These are phyloP conservation scores for Candida neerlandica DNA, from an alignment of 1,139 yeast genomes.

Conservation along the genomic window DNA sequence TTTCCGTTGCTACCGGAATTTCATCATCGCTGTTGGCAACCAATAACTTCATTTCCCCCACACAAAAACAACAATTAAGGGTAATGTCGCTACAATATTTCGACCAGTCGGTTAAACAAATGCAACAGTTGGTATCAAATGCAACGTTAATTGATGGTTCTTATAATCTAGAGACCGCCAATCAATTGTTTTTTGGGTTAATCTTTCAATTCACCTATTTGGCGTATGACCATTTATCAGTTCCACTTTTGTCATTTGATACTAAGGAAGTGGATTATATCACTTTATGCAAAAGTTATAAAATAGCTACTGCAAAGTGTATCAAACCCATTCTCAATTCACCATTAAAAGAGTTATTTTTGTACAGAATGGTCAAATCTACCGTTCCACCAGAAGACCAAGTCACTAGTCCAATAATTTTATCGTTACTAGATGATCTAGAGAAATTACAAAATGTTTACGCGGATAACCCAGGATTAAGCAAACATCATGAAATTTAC, in stretches of 20 bases:
- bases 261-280: neutral
- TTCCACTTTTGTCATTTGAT: constrained; percentile 2
- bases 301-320: neutral
- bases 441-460: neutral
- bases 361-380: constrained; percentile 1
- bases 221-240: neutral
- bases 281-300: neutral
- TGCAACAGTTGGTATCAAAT: neutral
- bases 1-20: neutral
- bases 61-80: neutral
- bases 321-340: constrained; percentile 1
- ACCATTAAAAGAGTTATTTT: neutral
- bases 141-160: neutral
- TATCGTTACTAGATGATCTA: neutral
- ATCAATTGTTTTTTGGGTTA: constrained; percentile 1
- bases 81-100: constrained; percentile 1
- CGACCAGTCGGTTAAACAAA: neutral
- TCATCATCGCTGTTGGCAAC: constrained; percentile 1
- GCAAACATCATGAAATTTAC: neutral
- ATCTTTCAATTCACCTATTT: neutral
- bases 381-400: neutral
- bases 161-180: neutral
- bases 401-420: neutral
- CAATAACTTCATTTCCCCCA: constrained; percentile 1
- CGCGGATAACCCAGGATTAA: neutral